A percentile compares a stretch with the other conserved stretches of the same genome.
phyloP scores from a whole-genome alignment of 2,329 filamentous ascomycete genomes.

The Lasiodiplodia hormozganensis region DNA sequence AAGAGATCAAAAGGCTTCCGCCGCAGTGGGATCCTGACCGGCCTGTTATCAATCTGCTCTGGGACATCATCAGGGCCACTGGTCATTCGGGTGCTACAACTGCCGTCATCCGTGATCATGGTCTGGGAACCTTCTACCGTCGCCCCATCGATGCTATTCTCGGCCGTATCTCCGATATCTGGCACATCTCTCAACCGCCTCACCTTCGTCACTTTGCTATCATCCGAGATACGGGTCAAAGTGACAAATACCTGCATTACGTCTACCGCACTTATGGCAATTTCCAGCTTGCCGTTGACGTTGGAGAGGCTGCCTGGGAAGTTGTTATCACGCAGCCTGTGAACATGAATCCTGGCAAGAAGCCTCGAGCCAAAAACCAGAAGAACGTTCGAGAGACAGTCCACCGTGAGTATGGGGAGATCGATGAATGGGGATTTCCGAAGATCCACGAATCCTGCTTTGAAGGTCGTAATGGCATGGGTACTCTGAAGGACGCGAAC shows the following conservation, averaged over 20 bases:
- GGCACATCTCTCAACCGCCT: slow-evolving; percentile 64
- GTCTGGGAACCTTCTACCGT: slow-evolving; percentile 60
- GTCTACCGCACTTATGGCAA: slow-evolving; percentile 61
- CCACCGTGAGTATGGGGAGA: slow-evolving; percentile 35
- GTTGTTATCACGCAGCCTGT: slow-evolving; percentile 48
- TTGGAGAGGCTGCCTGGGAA: slow-evolving; percentile 60
- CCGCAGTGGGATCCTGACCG: slow-evolving; percentile 64
- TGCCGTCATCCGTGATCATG: slow-evolving; percentile 44
- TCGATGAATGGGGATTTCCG: slow-evolving; percentile 59
- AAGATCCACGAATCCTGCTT: slow-evolving; percentile 42
- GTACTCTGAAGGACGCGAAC: slow-evolving; percentile 42
- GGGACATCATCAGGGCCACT: slow-evolving; percentile 54
- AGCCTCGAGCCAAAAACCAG: slow-evolving; percentile 31
- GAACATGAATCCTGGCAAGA: slow-evolving; percentile 39
- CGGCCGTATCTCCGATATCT: slow-evolving; percentile 60
- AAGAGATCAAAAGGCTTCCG: slow-evolving; percentile 45
- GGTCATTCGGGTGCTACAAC: slow-evolving; percentile 60
- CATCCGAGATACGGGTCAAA: slow-evolving; percentile 60
- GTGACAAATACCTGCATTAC: slow-evolving; percentile 55
- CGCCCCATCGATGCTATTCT: slow-evolving; percentile 62
- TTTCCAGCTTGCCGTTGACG: slow-evolving; percentile 61
- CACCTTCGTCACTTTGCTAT: slow-evolving; percentile 64
- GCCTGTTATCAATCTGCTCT: slow-evolving; percentile 59
- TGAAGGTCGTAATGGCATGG: slow-evolving; percentile 50
- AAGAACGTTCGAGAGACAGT: slow-evolving; percentile 25